Percentiles rank a stretch among this genome's conserved stretches.
Conservation (phyloP, 768 basidiomycete genomes). For the Clitopilus hobsonii region DNA sequence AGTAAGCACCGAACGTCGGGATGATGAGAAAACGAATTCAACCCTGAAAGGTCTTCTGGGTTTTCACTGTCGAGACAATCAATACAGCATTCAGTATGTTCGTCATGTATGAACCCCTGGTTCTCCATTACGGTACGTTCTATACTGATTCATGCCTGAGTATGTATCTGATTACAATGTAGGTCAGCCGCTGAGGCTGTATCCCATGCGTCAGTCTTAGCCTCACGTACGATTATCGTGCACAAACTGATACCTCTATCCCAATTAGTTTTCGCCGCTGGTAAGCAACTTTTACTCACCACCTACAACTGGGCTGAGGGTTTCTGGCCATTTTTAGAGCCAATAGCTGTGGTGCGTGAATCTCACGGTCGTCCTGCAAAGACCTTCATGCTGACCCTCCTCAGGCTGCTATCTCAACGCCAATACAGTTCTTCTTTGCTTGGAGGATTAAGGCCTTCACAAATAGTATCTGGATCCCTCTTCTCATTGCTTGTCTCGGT, state of each 20-base stretch:
- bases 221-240: not conserved
- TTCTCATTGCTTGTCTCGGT: slow-evolving; percentile 21
- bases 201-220: slow-evolving; percentile 24
- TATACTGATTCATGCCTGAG: not conserved
- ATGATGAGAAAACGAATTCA: not conserved
- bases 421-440: slow-evolving; percentile 35
- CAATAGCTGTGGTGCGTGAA: slow-evolving; percentile 27
- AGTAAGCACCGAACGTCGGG: slow-evolving; percentile 14
- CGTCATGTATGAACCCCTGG: slow-evolving; percentile 34
- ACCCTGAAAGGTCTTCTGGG: slow-evolving; percentile 22
- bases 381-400: not conserved
- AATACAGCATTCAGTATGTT: slow-evolving; percentile 31
- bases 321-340: slow-evolving; percentile 17
- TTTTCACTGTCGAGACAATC: slow-evolving; percentile 28
- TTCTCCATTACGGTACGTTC: slow-evolving; percentile 28
- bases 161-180: not conserved
- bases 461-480: slow-evolving; percentile 18
- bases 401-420: slow-evolving; percentile 34
- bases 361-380: not conserved
- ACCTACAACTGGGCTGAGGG: not conserved
- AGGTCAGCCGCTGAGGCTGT: slow-evolving; percentile 10
- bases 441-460: slow-evolving; percentile 33
- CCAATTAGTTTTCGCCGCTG: slow-evolving; percentile 23
- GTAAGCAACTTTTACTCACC: slow-evolving; percentile 12
- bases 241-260: not conserved